These are phyloP conservation scores for Diaporthe longicolla DNA, from an alignment of 2,329 filamentous ascomycete species.

Conservation along the genomic window DNA sequence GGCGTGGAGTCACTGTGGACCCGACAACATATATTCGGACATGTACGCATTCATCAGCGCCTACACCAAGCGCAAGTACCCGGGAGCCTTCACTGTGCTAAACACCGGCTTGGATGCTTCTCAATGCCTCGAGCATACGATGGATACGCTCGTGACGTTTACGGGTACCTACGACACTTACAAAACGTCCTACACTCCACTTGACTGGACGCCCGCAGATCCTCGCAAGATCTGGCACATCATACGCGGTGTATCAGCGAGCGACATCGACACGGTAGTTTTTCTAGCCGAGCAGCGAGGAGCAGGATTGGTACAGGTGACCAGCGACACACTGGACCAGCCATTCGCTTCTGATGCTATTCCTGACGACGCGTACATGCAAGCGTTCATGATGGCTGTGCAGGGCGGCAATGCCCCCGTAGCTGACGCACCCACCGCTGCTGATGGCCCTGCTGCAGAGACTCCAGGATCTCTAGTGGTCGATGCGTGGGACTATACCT, in stretches of 20 bases:
- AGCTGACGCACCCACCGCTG: not conserved
- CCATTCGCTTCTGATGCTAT: not conserved
- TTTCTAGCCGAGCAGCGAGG: not conserved
- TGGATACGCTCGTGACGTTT: conserved; percentile 52
- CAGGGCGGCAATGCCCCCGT: not conserved
- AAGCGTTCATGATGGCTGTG: not conserved
- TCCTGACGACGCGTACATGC: not conserved
- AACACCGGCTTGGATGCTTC: conserved; percentile 46
- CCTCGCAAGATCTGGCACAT: conserved; percentile 53
- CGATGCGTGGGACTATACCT: not conserved
- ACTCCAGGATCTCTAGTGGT: not conserved
- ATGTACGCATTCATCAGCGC: conserved; percentile 48
- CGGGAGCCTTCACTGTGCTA: conserved; percentile 47
- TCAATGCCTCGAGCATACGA: conserved; percentile 50
- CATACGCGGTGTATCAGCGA: conserved; percentile 48
- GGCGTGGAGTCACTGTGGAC: conserved; percentile 48
- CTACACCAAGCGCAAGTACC: conserved; percentile 47
- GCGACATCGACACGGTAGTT: not conserved
- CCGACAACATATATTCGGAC: conserved; percentile 48
- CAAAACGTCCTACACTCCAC: conserved; percentile 44
- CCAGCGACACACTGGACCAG: not conserved
- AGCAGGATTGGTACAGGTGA: not conserved
- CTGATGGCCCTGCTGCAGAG: not conserved
- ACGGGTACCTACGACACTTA: conserved; percentile 49
- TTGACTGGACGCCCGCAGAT: conserved; percentile 49